phyloP scores from a whole-genome alignment of 306 rosid species.

The Inga oerstediana region DNA sequence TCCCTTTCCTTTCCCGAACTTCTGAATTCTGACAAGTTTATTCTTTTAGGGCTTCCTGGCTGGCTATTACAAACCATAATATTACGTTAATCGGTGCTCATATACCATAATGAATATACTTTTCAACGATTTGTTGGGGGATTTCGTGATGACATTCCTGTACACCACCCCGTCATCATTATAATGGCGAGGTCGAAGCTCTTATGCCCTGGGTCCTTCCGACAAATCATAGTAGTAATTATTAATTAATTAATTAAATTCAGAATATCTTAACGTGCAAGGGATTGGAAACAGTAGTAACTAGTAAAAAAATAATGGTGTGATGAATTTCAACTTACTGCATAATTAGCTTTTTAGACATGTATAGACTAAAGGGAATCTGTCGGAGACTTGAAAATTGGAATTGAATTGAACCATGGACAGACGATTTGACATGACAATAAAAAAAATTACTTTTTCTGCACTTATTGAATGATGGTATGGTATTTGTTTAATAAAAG shows the following conservation, averaged over 20 bases:
- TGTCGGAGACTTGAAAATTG: background rate
- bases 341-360: background rate
- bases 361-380: background rate
- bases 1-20: slow-evolving; percentile 28
- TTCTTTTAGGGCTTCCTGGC: slow-evolving; percentile 48
- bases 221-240: background rate
- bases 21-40: slow-evolving; percentile 43
- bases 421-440: background rate
- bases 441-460: background rate
- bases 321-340: background rate
- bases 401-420: background rate
- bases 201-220: background rate
- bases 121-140: slow-evolving; percentile 27
- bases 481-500: slow-evolving; percentile 6
- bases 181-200: slow-evolving; percentile 16
- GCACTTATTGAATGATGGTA: slow-evolving; percentile 48
- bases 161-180: slow-evolving; percentile 34
- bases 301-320: background rate
- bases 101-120: background rate
- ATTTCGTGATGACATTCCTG: slow-evolving; percentile 23
- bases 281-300: slow-evolving; percentile 6
- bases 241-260: background rate
- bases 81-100: slow-evolving; percentile 8
- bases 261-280: background rate
- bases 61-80: slow-evolving; percentile 18